phyloP scores from a whole-genome alignment of 148 eudicot species.

The Drosera capensis region DNA sequence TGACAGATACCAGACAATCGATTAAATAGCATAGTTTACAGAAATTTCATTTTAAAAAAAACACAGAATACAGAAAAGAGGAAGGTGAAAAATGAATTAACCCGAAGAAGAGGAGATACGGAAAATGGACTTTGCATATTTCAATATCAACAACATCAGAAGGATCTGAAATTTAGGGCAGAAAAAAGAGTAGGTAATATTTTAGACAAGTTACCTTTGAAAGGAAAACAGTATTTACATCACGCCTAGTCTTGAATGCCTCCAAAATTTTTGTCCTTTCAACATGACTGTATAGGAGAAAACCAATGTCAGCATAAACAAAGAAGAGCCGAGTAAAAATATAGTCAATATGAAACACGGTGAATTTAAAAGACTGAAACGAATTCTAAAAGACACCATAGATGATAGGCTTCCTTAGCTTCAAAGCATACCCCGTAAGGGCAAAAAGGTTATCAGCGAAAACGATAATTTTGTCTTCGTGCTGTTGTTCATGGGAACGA shows the following conservation, averaged over 20 bases:
- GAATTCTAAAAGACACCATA: conserved; percentile 40
- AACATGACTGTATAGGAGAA: conserved; percentile 53
- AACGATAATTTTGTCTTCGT: conserved; percentile 92
- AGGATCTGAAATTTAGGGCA: no score
- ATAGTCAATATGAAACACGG: not conserved
- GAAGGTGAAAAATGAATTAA: no score
- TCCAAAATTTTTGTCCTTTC: conserved; percentile 95
- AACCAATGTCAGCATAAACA: conserved; percentile 1
- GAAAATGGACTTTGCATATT: no score
- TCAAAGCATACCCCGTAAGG: conserved; percentile 75
- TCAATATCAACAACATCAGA: no score
- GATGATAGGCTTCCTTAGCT: conserved; percentile 89
- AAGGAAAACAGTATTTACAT: conserved; percentile 60
- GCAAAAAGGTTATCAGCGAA: conserved; percentile 99
- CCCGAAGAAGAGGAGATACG: no score
- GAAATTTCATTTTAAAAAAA: no score
- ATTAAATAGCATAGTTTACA: no score
- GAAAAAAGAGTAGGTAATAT: no score
- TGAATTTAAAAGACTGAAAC: not conserved
- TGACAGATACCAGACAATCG: no score
- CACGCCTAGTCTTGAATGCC: conserved; percentile 66
- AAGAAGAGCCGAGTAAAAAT: not conserved
- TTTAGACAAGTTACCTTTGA: no score
- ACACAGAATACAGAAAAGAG: no score
- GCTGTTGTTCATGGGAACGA: conserved; percentile 81